Evolutionary conservation across 768 basidiomycete species (phyloP), one percentile per base, ranked within the genome.

Genomic region (Hortiboletus flavorubellus): DNA sequence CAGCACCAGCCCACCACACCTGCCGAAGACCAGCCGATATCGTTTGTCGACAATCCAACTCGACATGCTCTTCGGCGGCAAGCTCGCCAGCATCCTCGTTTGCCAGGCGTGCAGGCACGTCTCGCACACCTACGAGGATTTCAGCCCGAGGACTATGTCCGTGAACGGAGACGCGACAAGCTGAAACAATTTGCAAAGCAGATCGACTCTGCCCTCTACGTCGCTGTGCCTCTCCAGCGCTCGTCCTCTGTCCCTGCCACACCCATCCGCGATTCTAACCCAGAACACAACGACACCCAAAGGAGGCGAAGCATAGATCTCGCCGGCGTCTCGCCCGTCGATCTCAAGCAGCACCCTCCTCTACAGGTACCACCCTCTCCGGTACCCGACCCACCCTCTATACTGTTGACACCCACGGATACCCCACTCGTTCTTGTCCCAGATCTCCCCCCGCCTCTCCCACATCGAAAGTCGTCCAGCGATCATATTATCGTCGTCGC

Each of bases 51-150:
- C 21, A 2, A 21, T 21, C 66, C 75, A 79, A 45, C 89, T 91
- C 65, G 60, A 97, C 71, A 89, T 91, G 76, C 78, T 97, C 53
- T 98, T 97, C 64, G 90, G 91, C 33, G 95, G 95, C 6, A 82
- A 84, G 63, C 78, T 98, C 46, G 86, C 92, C 6, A 91, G 89
- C 73, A 87, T 97, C 66, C 87, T 98, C 46, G 89, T 98, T 3
- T 98, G 95, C 69, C 92, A 94, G 62, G 83, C 84, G 55, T 98
- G 95, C 82, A 95, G 96, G 70, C 85, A 91, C 64, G 84, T 97
- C 47, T 96, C 93, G 3, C 86, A 93, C 60, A 69, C 65, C 21
- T 60, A 60, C 29, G 95, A 98, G 70, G 92, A 93, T 66, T 98
- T 97, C 70, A 87, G 89, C n/a, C n/a, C 1, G 90, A 93, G 58